phyloP scores from a whole-genome alignment of 805 yeast genomes.

The Candida chilensis region DNA sequence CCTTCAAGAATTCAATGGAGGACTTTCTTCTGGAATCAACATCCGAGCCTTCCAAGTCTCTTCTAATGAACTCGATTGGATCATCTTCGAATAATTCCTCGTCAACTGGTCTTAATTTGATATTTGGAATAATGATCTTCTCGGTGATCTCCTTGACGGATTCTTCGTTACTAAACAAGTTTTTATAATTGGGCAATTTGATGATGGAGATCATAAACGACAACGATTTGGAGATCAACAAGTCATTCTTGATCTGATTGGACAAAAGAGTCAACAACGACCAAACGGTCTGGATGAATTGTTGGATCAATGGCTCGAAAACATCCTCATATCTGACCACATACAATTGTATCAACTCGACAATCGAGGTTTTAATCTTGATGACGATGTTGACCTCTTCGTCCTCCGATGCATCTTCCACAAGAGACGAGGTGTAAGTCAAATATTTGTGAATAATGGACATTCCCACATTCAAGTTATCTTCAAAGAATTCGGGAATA shows the following conservation, averaged over 20 bases:
- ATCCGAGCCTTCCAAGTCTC: constrained; percentile 94
- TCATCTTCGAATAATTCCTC: constrained; percentile 95
- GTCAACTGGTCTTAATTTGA: constrained; percentile 77
- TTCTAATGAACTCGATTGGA: constrained; percentile 85
- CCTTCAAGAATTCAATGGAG: constrained; percentile 86
- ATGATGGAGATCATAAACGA: constrained; percentile 78
- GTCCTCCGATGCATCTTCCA: constrained; percentile 54
- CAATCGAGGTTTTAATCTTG: constrained; percentile 69
- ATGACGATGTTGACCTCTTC: constrained; percentile 62
- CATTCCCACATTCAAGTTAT: constrained; percentile 73
- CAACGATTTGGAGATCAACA: constrained; percentile 73
- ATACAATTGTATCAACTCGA: constrained; percentile 80
- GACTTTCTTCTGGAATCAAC: constrained; percentile 87
- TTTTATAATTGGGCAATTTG: constrained; percentile 55
- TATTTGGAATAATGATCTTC: constrained; percentile 82
- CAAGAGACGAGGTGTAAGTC: constrained; percentile 42
- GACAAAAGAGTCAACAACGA: constrained; percentile 57
- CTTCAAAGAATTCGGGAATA: constrained; percentile 96
- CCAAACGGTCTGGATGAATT: constrained; percentile 82
- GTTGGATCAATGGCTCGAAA: constrained; percentile 67
- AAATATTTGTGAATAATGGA: constrained; percentile 74
- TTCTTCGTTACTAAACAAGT: constrained; percentile 49
- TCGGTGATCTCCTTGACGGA: constrained; percentile 70
- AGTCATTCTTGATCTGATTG: constrained; percentile 69
- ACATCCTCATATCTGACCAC: constrained; percentile 89